A percentile compares a stretch with the other conserved stretches of the same genome.
Conservation (phyloP, 2,329 filamentous ascomycete species). For the Penicillium brevicompactum region DNA sequence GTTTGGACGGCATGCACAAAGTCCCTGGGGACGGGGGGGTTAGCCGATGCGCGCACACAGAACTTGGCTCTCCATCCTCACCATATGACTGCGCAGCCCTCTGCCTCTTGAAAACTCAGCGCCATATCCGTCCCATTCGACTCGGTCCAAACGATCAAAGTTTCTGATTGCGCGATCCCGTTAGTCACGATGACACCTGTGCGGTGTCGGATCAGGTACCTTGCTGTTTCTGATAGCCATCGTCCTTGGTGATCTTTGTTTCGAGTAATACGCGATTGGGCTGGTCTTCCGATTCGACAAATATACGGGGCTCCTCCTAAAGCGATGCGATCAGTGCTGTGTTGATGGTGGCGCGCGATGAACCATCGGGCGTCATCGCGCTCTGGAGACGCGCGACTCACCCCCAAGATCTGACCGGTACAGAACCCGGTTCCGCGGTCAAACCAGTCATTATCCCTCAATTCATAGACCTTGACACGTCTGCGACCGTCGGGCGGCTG, state of each 20-base stretch:
- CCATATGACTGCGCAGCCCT: constrained; percentile 93
- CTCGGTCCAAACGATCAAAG: constrained; percentile 97
- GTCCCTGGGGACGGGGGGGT: constrained; percentile 61
- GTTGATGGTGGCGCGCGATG: constrained; percentile 17
- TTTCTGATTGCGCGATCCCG: constrained; percentile 62
- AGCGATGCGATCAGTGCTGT: constrained; percentile 3
- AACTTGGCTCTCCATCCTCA: constrained; percentile 40
- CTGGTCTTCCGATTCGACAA: constrained; percentile 92
- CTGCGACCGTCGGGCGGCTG: constrained; percentile 54
- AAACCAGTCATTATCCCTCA: constrained; percentile 99
- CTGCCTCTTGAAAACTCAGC: constrained; percentile 94
- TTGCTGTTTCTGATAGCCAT: constrained; percentile 98
- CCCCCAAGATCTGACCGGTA: constrained; percentile 72
- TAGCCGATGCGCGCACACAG: constrained; percentile 15
- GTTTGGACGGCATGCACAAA: constrained; percentile 87
- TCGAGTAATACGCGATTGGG: constrained; percentile 81
- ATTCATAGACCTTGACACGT: constrained; percentile 97
- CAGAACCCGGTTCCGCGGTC: constrained; percentile 97
- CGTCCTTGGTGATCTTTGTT: constrained; percentile 87
- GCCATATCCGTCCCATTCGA: constrained; percentile 92
- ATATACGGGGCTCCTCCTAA: constrained; percentile 80
- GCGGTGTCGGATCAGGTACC: constrained; percentile 55
- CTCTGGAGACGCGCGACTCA: constrained; percentile 50
- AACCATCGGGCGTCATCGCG: constrained; percentile 19
- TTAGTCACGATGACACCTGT: constrained; percentile 19